phyloP scores from a whole-genome alignment of 1,284 basidiomycete species.

The Cryptococcus hybrid region DNA sequence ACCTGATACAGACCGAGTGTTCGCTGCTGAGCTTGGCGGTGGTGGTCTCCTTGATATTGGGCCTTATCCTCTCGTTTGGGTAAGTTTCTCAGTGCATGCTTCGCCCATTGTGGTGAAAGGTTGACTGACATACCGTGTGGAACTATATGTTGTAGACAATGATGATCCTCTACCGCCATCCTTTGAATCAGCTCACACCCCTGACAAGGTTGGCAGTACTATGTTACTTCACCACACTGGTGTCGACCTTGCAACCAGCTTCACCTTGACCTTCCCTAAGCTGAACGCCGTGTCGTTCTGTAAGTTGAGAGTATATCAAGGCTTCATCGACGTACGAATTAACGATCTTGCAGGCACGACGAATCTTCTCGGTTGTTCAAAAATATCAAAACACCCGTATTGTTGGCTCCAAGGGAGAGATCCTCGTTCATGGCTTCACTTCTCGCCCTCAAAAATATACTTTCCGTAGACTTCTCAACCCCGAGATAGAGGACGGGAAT shows the following conservation, averaged over 20 bases:
- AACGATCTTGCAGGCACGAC: conserved; percentile 12
- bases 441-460: conserved; percentile 24
- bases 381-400: conserved; percentile 22
- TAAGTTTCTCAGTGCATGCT: neutral
- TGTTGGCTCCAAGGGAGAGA: conserved; percentile 36
- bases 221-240: conserved; percentile 44
- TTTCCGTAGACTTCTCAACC: conserved; percentile 12
- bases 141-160: conserved; percentile 16
- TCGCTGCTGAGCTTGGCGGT: conserved; percentile 51
- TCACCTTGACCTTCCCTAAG: conserved; percentile 41
- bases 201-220: conserved; percentile 30
- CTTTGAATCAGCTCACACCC: conserved; percentile 30
- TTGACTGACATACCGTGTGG: no score
- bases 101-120: neutral
- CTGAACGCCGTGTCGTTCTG: conserved; percentile 40
- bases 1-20: conserved; percentile 44
- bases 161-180: conserved; percentile 41
- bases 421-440: conserved; percentile 22
- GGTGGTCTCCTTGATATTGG: conserved; percentile 54
- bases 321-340: neutral
- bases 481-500: conserved; percentile 6
- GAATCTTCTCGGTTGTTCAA: conserved; percentile 18
- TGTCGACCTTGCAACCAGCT: conserved; percentile 43
- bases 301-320: conserved; percentile 5
- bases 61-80: conserved; percentile 43